Evolutionary conservation across 2,329 filamentous ascomycete species (phyloP).

Genomic region (Sporothrix pseudoabietina): DNA sequence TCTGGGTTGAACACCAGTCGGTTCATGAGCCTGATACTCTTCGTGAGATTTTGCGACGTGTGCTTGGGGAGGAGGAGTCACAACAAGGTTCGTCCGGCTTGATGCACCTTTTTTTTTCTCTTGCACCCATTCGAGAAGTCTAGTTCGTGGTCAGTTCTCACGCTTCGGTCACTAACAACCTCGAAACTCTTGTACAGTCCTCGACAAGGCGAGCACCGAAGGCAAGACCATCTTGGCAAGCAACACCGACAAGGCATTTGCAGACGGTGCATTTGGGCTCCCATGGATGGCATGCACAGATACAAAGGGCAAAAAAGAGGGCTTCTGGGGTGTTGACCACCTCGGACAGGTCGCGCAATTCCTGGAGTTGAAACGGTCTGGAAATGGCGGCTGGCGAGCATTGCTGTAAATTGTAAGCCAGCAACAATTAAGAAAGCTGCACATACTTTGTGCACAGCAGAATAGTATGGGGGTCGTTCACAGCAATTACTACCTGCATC

Average conservation of each 20-base stretch:
- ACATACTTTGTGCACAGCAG: too few species aligned
- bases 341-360: constrained; percentile 44
- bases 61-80: constrained; percentile 38
- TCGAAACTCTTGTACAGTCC: constrained; percentile 33
- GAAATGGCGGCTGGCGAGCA: constrained; percentile 41
- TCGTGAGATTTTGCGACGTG: constrained; percentile 36
- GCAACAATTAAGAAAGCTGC: too few species aligned
- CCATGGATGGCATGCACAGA: constrained; percentile 47
- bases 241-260: constrained; percentile 45
- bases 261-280: constrained; percentile 44
- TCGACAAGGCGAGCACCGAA: constrained; percentile 37
- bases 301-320: constrained; percentile 39
- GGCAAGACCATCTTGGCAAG: constrained; percentile 40
- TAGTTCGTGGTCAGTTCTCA: neutral
- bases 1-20: constrained; percentile 41
- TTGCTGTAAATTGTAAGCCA: constrained; percentile 37
- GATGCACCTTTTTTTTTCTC: too few species aligned
- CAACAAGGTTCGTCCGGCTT: constrained; percentile 35
- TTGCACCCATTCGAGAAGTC: neutral
- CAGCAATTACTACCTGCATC: too few species aligned
- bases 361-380: constrained; percentile 40
- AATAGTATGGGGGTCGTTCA: too few species aligned
- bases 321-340: constrained; percentile 48
- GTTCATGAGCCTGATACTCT: constrained; percentile 40
- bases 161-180: neutral